Conservation (phyloP, 1,284 basidiomycete species). For the Mycosarcoma maydis region DNA sequence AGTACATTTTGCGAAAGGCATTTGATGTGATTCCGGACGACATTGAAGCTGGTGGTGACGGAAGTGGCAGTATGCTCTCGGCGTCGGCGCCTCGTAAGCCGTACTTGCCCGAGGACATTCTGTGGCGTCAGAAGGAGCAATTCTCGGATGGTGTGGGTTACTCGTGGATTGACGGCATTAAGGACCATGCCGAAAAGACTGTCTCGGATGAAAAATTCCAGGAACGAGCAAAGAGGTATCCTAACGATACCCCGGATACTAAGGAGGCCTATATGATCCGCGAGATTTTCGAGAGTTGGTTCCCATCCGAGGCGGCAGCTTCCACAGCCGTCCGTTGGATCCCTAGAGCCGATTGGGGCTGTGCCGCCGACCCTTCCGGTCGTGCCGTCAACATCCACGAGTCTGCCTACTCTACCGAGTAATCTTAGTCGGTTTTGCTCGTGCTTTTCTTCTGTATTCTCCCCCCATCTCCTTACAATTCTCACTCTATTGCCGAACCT, state of each 20-base stretch:
- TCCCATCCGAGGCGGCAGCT: constrained; percentile 84
- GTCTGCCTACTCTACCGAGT: constrained; percentile 76
- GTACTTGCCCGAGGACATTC: constrained; percentile 91
- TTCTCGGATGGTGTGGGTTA: constrained; percentile 99
- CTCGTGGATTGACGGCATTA: constrained; percentile 99
- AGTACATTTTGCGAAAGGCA: constrained; percentile 95
- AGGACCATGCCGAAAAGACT: constrained; percentile 80
- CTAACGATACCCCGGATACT: constrained; percentile 86
- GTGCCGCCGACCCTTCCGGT: constrained; percentile 91
- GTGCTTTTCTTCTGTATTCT: no score
- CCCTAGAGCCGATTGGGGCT: constrained; percentile 90
- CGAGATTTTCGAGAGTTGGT: constrained; percentile 84
- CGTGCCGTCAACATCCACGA: constrained; percentile 95
- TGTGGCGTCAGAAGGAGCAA: constrained; percentile 99
- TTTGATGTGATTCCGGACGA: constrained; percentile 85
- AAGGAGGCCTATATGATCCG: constrained; percentile 97
- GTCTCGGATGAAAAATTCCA: constrained; percentile 86
- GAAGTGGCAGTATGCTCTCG: constrained; percentile 26
- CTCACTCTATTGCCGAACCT: no score
- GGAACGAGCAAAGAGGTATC: constrained; percentile 80
- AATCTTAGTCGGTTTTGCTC: no score
- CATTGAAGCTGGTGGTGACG: constrained; percentile 71
- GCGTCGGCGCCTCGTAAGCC: constrained; percentile 68
- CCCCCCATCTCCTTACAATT: no score
- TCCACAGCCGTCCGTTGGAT: constrained; percentile 78